Evolutionary conservation across 2,329 filamentous ascomycete species (phyloP).

Genomic region (Thermothelomyces thermophilus): DNA sequence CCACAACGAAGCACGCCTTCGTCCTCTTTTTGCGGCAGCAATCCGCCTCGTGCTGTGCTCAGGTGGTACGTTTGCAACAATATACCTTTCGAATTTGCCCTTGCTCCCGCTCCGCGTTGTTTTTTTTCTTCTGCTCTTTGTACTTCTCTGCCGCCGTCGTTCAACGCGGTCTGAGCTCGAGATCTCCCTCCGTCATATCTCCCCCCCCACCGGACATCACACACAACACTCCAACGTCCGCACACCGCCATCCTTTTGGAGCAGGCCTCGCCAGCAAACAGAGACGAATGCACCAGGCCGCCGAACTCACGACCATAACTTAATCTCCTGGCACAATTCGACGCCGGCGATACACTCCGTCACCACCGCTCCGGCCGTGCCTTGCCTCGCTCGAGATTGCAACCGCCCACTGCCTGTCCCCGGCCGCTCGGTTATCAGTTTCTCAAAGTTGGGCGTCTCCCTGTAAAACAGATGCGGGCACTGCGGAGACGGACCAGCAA

Average conservation of each 20-base stretch:
- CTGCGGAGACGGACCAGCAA: not conserved
- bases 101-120: not conserved
- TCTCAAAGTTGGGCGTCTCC: not conserved
- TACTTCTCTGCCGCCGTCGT: not conserved
- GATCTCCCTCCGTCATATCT: not conserved
- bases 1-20: not conserved
- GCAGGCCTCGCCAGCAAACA: not conserved
- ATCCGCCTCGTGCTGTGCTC: not conserved
- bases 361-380: not conserved
- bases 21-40: not conserved
- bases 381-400: not conserved
- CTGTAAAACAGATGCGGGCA: conserved; percentile 3
- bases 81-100: not conserved
- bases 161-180: not conserved
- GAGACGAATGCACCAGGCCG: not conserved
- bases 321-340: not conserved
- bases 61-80: not conserved
- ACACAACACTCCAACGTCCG: not conserved
- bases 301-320: not conserved
- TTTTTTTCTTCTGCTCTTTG: not conserved
- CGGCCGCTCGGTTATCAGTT: not conserved
- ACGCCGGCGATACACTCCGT: not conserved
- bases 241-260: not conserved
- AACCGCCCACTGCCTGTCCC: not conserved
- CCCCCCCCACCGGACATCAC: not conserved